These are phyloP conservation scores for Apostasia ramifera DNA, from an alignment of 106 monocot species.

Conservation along the genomic window DNA sequence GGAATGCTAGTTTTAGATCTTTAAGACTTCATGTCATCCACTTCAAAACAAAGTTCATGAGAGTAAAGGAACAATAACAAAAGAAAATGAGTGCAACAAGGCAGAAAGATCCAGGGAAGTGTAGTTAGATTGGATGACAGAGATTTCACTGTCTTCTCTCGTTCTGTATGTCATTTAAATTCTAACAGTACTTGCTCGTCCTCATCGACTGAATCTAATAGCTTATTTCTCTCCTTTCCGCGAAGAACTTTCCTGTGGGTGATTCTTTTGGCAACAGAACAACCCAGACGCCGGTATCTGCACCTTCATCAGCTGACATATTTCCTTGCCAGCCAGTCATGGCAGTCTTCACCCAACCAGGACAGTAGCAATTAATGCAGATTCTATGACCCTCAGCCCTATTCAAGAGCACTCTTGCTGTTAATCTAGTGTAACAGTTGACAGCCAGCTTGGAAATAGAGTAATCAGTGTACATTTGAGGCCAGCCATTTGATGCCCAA, in stretches of 20 bases:
- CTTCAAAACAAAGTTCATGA: no score
- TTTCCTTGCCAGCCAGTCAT: conserved; percentile 95
- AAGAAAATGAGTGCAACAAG: no score
- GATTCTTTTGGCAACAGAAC: conserved; percentile 26
- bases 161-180: no score
- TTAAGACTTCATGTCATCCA: no score
- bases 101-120: no score
- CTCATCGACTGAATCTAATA: conserved; percentile 27
- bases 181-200: no score
- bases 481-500: conserved; percentile 59
- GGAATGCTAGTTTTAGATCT: no score
- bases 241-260: conserved; percentile 69
- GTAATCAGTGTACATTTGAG: conserved; percentile 83
- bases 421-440: conserved; percentile 67
- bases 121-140: no score
- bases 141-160: no score
- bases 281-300: conserved; percentile 82
- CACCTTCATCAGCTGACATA: conserved; percentile 59
- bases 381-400: conserved; percentile 59
- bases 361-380: conserved; percentile 79
- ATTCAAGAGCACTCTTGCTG: conserved; percentile 34
- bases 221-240: conserved; percentile 76
- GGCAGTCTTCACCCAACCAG: conserved; percentile 91
- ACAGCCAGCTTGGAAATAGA: conserved; percentile 84
- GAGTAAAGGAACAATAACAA: no score